Percentiles rank a stretch among this genome's conserved stretches.
These are phyloP conservation scores for Spathaspora sp. DNA, from an alignment of 1,139 yeast genomes.

Conservation along the genomic window DNA sequence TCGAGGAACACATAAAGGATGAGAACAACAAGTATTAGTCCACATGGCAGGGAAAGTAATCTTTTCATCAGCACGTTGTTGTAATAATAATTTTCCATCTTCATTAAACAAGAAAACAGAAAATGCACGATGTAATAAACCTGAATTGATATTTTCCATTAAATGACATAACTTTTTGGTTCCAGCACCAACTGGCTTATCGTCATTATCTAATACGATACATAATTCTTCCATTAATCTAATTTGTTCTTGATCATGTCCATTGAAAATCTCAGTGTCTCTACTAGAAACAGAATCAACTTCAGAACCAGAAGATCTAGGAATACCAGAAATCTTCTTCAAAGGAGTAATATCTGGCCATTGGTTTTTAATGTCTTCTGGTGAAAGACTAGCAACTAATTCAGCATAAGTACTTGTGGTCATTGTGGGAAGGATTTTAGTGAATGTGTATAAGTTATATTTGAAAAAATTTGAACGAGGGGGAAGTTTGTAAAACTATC, in stretches of 20 bases:
- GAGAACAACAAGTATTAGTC: constrained; percentile 99
- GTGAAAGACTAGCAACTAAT: constrained; percentile 51
- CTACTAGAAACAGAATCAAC: constrained; percentile 11
- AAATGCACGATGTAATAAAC: constrained; percentile 91
- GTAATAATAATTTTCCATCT: constrained; percentile 74
- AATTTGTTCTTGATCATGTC: constrained; percentile 94
- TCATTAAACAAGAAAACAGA: constrained; percentile 88
- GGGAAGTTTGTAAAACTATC: no score
- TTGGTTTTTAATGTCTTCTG: constrained; percentile 48
- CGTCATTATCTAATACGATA: constrained; percentile 86
- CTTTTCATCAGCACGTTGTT: constrained; percentile 93
- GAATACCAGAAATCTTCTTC: constrained; percentile 47
- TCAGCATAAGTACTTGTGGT: constrained; percentile 37
- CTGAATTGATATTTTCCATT: constrained; percentile 81
- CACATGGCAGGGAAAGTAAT: constrained; percentile 95
- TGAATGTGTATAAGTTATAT: no score
- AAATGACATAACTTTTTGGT: constrained; percentile 91
- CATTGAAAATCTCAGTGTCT: constrained; percentile 52
- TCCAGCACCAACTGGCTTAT: constrained; percentile 87
- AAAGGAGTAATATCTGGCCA: constrained; percentile 68
- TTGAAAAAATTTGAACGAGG: not conserved
- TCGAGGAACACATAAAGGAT: constrained; percentile 80
- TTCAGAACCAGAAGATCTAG: constrained; percentile 32
- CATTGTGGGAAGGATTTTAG: not conserved
- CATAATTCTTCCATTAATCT: constrained; percentile 95